Evolutionary conservation across 768 basidiomycete species (phyloP), one percentile per base, ranked within the genome.

Genomic region (Tulasnella calospora): DNA sequence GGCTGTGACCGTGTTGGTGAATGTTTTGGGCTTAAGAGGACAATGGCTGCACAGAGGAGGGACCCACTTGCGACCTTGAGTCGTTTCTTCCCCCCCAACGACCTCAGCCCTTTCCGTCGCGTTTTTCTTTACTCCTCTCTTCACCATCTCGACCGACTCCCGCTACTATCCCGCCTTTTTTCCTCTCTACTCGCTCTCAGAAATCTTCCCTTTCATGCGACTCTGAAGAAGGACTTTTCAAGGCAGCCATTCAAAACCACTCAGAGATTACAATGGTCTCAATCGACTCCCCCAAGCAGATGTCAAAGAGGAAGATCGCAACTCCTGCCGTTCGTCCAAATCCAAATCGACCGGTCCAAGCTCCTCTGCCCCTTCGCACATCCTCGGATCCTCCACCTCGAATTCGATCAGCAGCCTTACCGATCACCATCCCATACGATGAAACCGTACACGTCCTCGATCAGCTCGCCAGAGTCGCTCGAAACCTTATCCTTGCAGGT

Each of bases 251-350:
- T n/a, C 30, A 67, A 67, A 67, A 67, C 61, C 61, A 67, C 61
- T 30, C 61, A 19, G 27, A 6, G 27, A 27, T 35, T 67, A 23
- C 61, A 67, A 67, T 67, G 61, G 61, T 67, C 61, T 33, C 61
- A 15, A 27, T 67, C 27, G 33, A 67, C 13, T 35, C 61, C 33
- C 61, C 61, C 61, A 67, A 67, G 30, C 30, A 13, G 13, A 35
- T 35, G 27, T 30, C 61, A 67, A 67, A 67, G 61, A 67, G 61
- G 30, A 67, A 67, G 61, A 67, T 67, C 61, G 61, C 61, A 67
- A 67, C 23, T 30, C 30, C 61, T 30, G 15, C 61, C 27, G 30
- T 19, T 35, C 61, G 61, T 67, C 61, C 9, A 35, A 67, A 67
- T 67, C 61, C 61, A 27, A 67, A 67, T 67, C 61, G 61, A 5